Evolutionary conservation across 2,329 filamentous ascomycete species (phyloP).

Genomic region (Neopestalotiopsis clavispora): DNA sequence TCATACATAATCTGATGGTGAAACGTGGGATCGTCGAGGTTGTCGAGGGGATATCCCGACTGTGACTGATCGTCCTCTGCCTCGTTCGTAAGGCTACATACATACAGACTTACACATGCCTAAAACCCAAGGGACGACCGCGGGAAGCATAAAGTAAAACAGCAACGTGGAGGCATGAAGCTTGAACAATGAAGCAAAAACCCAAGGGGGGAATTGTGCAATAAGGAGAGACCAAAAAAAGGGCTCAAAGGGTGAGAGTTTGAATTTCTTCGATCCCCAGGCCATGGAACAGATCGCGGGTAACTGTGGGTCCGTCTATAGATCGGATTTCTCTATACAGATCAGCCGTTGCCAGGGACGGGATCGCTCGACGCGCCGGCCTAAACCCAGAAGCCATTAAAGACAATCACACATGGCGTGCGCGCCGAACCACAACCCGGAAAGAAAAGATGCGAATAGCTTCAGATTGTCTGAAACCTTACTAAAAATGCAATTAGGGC

Average conservation of each 20-base stretch:
- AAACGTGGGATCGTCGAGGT: background rate
- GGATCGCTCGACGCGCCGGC: background rate
- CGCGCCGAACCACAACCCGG: background rate
- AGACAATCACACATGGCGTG: background rate
- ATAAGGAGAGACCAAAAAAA: background rate
- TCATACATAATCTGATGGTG: background rate
- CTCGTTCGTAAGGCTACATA: background rate
- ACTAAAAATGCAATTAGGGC: background rate
- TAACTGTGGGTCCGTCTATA: background rate
- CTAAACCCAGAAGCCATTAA: background rate
- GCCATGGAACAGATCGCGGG: background rate
- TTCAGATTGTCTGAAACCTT: constrained; percentile 3
- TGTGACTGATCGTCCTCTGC: background rate
- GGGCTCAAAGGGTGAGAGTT: background rate
- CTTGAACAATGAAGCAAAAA: background rate
- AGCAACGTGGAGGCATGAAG: background rate
- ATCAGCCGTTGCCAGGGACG: background rate
- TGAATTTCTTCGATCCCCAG: background rate
- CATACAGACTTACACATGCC: background rate
- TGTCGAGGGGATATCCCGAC: background rate
- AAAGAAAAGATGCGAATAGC: background rate
- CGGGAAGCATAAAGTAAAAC: background rate
- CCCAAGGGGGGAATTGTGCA: no score
- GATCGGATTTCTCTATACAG: background rate
- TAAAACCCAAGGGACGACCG: background rate